phyloP scores from a whole-genome alignment of 129 eudicot species.

The Tagetes patula region DNA sequence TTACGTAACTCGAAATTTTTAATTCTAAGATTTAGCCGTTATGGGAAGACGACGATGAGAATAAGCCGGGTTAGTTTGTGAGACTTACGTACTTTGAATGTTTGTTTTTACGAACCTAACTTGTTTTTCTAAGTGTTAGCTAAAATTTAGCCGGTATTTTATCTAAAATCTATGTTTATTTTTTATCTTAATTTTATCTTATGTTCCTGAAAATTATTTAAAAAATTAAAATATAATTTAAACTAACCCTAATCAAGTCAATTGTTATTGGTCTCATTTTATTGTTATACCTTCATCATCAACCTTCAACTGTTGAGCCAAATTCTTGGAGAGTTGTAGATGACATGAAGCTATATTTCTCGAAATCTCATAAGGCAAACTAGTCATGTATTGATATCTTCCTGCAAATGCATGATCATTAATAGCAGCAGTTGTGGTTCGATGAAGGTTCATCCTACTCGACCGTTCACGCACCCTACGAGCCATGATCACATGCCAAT shows the following conservation, averaged over 20 bases:
- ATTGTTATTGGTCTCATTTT: not conserved
- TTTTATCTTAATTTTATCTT: no score
- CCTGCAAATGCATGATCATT: slow-evolving; percentile 24
- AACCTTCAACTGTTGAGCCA: slow-evolving; percentile 25
- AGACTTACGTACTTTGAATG: no score
- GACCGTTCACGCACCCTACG: slow-evolving; percentile 61
- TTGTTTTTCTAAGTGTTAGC: no score
- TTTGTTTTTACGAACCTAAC: no score
- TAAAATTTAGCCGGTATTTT: no score
- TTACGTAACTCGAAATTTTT: no score
- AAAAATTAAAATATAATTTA: not conserved
- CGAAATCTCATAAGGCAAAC: slow-evolving; percentile 28
- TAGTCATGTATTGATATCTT: slow-evolving; percentile 31
- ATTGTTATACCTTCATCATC: slow-evolving; percentile 33
- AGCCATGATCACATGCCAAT: slow-evolving; percentile 98
- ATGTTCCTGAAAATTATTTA: not conserved
- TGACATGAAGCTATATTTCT: slow-evolving; percentile 30
- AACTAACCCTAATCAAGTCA: slow-evolving; percentile 8
- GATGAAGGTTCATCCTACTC: slow-evolving; percentile 32
- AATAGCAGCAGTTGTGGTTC: slow-evolving; percentile 31
- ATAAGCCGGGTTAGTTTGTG: no score
- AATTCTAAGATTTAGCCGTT: no score
- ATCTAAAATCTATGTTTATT: no score
- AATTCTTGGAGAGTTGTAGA: slow-evolving; percentile 35
- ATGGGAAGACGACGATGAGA: no score